Percentiles rank a stretch among this genome's conserved stretches.
Evolutionary conservation across 495 filamentous ascomycete species (phyloP).

Genomic region (Aspergillus wentii): DNA sequence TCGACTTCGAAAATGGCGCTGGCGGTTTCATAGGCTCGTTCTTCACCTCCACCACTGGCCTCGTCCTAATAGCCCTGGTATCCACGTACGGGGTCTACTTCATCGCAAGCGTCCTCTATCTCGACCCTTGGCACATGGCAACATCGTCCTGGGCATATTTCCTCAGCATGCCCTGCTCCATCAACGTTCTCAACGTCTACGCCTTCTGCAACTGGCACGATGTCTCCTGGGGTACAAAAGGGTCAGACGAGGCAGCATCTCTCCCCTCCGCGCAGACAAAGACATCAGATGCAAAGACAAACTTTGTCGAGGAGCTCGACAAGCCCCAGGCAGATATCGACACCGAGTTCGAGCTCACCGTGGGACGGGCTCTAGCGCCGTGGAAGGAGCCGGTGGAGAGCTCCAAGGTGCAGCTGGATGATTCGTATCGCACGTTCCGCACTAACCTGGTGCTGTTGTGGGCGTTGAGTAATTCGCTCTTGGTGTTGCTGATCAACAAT

Average conservation of each 20-base stretch:
- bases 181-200: slow-evolving; percentile 92
- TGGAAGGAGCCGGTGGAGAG: slow-evolving; percentile 58
- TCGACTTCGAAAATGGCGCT: slow-evolving; percentile 39
- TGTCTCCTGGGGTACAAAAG: slow-evolving; percentile 92
- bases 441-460: slow-evolving; percentile 77
- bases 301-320: slow-evolving; percentile 82
- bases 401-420: slow-evolving; percentile 73
- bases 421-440: slow-evolving; percentile 92
- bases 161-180: slow-evolving; percentile 79
- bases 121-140: slow-evolving; percentile 96
- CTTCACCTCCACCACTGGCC: slow-evolving; percentile 61
- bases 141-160: slow-evolving; percentile 83
- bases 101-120: slow-evolving; percentile 84
- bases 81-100: slow-evolving; percentile 89
- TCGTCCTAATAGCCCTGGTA: slow-evolving; percentile 77
- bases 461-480: slow-evolving; percentile 80
- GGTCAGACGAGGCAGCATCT: slow-evolving; percentile 82
- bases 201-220: slow-evolving; percentile 98
- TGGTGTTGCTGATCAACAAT: slow-evolving; percentile 78
- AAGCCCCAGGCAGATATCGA: slow-evolving; percentile 93
- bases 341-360: slow-evolving; percentile 82
- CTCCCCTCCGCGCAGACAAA: slow-evolving; percentile 72
- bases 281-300: slow-evolving; percentile 67
- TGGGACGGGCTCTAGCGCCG: slow-evolving; percentile 75
- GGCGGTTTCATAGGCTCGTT: slow-evolving; percentile 57